These are phyloP conservation scores for Starmerella tilneyi DNA, from an alignment of 805 yeast species.

Conservation along the genomic window DNA sequence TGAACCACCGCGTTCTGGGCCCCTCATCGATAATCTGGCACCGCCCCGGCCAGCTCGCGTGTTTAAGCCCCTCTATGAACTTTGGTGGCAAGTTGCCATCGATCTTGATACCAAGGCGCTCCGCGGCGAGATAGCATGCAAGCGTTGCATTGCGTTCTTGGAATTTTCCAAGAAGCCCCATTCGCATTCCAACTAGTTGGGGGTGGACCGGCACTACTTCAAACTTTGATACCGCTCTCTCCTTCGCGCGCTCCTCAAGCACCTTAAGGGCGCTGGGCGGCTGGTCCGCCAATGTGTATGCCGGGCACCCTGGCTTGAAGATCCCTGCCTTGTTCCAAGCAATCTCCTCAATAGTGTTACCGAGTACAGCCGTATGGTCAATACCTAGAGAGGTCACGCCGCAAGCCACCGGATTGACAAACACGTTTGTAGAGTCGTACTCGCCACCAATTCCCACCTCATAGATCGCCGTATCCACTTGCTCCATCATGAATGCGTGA, in stretches of 20 bases:
- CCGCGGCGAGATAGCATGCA: conserved; percentile 60
- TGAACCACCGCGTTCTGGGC: conserved; percentile 55
- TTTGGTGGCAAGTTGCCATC: conserved; percentile 23
- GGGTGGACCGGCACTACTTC: conserved; percentile 42
- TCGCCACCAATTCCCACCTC: conserved; percentile 99
- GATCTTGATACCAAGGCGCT: conserved; percentile 33
- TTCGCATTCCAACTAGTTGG: conserved; percentile 29
- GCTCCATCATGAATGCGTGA: conserved; percentile 79
- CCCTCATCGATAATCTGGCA: conserved; percentile 56
- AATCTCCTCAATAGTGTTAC: conserved; percentile 75
- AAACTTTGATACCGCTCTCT: conserved; percentile 40
- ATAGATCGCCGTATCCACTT: conserved; percentile 85
- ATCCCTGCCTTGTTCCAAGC: conserved; percentile 97
- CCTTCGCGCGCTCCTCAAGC: conserved; percentile 57
- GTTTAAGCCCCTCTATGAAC: conserved; percentile 21
- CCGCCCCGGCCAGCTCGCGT: conserved; percentile 79
- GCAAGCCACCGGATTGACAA: conserved; percentile 67
- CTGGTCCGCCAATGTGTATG: conserved; percentile 53
- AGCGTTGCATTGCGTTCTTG: conserved; percentile 80
- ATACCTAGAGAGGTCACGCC: conserved; percentile 83
- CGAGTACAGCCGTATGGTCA: conserved; percentile 81
- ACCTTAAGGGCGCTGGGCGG: conserved; percentile 40
- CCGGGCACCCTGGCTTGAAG: conserved; percentile 57
- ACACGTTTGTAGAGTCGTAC: conserved; percentile 88
- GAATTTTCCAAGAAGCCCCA: conserved; percentile 53